Evolutionary conservation across 495 filamentous ascomycete genomes (phyloP).

Genomic region (Endocarpon pusillum): DNA sequence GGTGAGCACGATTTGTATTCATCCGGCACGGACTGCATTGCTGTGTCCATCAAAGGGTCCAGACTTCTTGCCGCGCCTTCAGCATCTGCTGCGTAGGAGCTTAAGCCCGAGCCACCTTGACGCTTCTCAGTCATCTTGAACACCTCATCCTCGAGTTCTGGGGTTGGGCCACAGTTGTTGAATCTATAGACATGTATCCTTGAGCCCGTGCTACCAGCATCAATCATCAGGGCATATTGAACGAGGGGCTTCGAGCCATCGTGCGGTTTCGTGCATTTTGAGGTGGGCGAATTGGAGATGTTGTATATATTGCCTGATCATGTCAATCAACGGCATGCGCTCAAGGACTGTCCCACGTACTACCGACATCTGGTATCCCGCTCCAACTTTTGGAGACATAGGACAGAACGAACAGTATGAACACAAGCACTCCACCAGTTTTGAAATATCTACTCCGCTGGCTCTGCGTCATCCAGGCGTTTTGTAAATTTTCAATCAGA

Average conservation of each 20-base stretch:
- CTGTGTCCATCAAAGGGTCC: slow-evolving; percentile 72
- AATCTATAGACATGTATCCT: slow-evolving; percentile 97
- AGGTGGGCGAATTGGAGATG: slow-evolving; percentile 42
- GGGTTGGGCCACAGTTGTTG: slow-evolving; percentile 92
- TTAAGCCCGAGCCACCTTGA: slow-evolving; percentile 64
- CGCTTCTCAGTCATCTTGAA: slow-evolving; percentile 80
- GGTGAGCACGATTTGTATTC: slow-evolving; percentile 77
- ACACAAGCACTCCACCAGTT: slow-evolving; percentile 59
- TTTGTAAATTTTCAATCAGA: slow-evolving; percentile 25
- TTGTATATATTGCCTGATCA: slow-evolving; percentile 24
- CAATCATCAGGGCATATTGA: slow-evolving; percentile 96
- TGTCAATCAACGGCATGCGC: slow-evolving; percentile 8
- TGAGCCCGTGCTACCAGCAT: slow-evolving; percentile 93
- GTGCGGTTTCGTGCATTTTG: slow-evolving; percentile 64
- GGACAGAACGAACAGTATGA: slow-evolving; percentile 57
- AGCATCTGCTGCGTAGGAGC: slow-evolving; percentile 68
- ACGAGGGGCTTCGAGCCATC: slow-evolving; percentile 79
- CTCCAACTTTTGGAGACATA: too few species aligned
- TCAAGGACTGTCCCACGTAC: slow-evolving; percentile 3
- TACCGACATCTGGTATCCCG: background rate
- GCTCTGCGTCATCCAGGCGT: slow-evolving; percentile 47
- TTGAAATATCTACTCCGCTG: slow-evolving; percentile 68
- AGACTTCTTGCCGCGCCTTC: slow-evolving; percentile 78
- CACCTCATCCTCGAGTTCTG: slow-evolving; percentile 82
- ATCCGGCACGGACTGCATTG: slow-evolving; percentile 67